Evolutionary conservation across 2,329 filamentous ascomycete species (phyloP), one percentile per base, ranked within the genome.

Genomic region (Ascomycota sp.): DNA sequence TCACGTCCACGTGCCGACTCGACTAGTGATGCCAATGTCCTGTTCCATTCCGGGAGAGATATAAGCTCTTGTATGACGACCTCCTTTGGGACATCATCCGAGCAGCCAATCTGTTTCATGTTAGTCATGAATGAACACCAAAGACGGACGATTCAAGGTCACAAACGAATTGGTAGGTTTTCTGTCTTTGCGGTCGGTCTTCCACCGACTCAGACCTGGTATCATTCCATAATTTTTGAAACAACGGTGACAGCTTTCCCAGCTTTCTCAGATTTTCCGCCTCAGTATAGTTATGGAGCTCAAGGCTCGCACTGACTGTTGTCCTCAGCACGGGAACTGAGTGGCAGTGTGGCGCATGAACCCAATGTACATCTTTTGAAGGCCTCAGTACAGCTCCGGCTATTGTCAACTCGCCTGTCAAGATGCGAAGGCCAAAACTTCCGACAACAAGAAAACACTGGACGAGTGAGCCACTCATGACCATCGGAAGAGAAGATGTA

Each of bases 331-430:
- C 66, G 1, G 75, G 76, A 2, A 86, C 49, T 1, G 78, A 70
- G 43, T 81, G 69, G 23, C 73, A 79, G 25, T 65, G 63, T 2
- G 77, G 68, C 11, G 76, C 74, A 45, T 68, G 69, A 11, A 80
- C 58, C 56, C 65, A 71, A 37, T 64, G 55, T 5, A 55, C 43
- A 1, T 41, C 46, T 19, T 59, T 51, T 0, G 59, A 56, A 2
- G 62, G 45, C 8, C 55, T 53, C 4, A 86, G 45, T 6, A 60
- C 65, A 6, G 76, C 70, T 11, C 79, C 77, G 10, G 69, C 63
- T 19, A 86, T 47, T 1, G 66, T 71, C 17, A 77, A 54, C 26
- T 70, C 59, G 2, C 80, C 80, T 30, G 57, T 58, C 7, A 56
- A 41, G 0, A 86, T 61, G 9, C 56, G 56, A 20, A 86, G 45